A percentile compares a stretch with the other conserved stretches of the same genome.
phyloP scores from a whole-genome alignment of 805 yeast genomes.

The Kodamaea nitidulidarum region DNA sequence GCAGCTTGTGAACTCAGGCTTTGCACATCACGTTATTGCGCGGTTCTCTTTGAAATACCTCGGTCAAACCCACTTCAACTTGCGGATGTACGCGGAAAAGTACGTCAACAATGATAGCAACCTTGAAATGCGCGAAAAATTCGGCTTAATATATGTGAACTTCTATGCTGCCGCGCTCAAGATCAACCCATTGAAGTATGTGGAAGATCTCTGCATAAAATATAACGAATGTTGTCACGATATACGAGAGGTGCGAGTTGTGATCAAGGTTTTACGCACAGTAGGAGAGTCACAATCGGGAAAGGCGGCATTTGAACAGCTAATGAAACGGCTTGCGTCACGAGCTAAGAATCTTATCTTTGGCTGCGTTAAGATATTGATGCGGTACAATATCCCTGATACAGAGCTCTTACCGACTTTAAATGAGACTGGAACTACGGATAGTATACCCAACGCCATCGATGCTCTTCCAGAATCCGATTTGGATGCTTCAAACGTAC shows the following conservation, averaged over 20 bases:
- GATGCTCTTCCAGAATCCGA: constrained; percentile 8
- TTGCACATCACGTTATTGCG: constrained; percentile 24
- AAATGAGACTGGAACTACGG: constrained; percentile 11
- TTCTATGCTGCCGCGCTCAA: constrained; percentile 34
- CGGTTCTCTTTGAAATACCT: constrained; percentile 27
- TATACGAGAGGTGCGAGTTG: constrained; percentile 21
- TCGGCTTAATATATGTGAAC: constrained; percentile 23
- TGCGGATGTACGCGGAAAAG: constrained; percentile 14
- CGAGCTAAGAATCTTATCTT: constrained; percentile 25
- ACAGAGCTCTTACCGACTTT: constrained; percentile 9
- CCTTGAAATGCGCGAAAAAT: constrained; percentile 11
- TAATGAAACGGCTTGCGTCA: constrained; percentile 23
- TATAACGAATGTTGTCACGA: constrained; percentile 22
- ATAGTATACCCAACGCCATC: not conserved
- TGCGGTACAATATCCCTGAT: not conserved
- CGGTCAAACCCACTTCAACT: constrained; percentile 27
- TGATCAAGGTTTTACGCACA: constrained; percentile 29
- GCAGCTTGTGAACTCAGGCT: constrained; percentile 18
- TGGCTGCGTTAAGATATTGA: constrained; percentile 22
- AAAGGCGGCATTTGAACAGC: constrained; percentile 15
- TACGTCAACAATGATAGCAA: constrained; percentile 12
- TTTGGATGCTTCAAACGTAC: not conserved
- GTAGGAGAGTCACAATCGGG: constrained; percentile 26
- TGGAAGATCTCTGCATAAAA: constrained; percentile 19
- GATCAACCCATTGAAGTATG: constrained; percentile 31